Conservation (phyloP, 2,329 filamentous ascomycete genomes). For the Aspergillus pseudotamarii region DNA sequence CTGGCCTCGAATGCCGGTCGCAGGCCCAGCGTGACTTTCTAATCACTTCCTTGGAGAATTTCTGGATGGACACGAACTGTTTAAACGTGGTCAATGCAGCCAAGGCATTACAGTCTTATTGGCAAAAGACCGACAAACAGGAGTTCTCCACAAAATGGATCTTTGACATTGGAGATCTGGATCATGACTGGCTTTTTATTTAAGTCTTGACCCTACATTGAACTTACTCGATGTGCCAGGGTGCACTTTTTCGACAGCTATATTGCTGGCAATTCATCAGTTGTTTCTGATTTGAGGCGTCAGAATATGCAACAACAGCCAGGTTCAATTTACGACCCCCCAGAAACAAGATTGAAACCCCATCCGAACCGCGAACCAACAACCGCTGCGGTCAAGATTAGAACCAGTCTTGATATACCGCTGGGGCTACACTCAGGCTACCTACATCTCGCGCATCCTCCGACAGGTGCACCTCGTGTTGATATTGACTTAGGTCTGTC, state of each 20-base stretch:
- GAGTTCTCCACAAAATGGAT: slow-evolving; percentile 28
- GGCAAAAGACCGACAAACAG: slow-evolving; percentile 20
- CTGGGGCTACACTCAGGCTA: too few relatives aligned
- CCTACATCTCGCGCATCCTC: too few relatives aligned
- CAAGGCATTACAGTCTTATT: slow-evolving; percentile 30
- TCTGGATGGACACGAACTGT: slow-evolving; percentile 36
- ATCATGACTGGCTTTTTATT: slow-evolving; percentile 36
- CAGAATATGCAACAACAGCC: too few relatives aligned
- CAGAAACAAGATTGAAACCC: too few relatives aligned
- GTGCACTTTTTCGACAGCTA: background rate
- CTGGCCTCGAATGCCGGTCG: slow-evolving; percentile 33
- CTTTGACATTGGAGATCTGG: slow-evolving; percentile 31
- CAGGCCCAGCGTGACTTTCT: slow-evolving; percentile 28
- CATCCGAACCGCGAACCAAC: too few relatives aligned
- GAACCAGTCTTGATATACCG: too few relatives aligned
- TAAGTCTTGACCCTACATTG: slow-evolving; percentile 7
- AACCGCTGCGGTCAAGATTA: too few relatives aligned
- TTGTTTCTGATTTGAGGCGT: background rate
- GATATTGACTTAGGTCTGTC: too few relatives aligned
- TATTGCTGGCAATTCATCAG: background rate
- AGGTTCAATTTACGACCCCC: too few relatives aligned
- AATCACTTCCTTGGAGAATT: slow-evolving; percentile 26
- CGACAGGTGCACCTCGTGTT: too few relatives aligned
- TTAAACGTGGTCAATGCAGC: slow-evolving; percentile 37
- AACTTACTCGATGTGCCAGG: too few relatives aligned